These are phyloP conservation scores for Talaromyces atroroseus DNA, from an alignment of 2,329 filamentous ascomycete genomes.

Conservation along the genomic window DNA sequence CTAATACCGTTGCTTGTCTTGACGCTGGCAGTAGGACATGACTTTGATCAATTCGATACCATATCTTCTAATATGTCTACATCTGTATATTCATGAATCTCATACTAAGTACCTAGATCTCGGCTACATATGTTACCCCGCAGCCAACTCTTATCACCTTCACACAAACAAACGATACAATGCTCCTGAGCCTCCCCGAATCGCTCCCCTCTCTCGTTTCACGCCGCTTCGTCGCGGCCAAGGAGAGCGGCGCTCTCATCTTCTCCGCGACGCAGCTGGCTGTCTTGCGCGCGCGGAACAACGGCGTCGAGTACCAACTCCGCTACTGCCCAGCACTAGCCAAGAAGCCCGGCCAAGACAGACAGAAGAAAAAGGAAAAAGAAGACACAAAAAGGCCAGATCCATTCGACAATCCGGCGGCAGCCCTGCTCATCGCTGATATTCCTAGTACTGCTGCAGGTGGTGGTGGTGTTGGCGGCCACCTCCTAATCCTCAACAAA, in stretches of 20 bases:
- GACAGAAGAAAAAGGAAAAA: slow-evolving; percentile 11
- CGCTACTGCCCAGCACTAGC: slow-evolving; percentile 46
- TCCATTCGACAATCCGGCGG: slow-evolving; percentile 41
- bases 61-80: no score
- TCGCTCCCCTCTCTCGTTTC: slow-evolving; percentile 31
- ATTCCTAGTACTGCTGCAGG: slow-evolving; percentile 22
- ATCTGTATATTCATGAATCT: not conserved
- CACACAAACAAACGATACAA: slow-evolving; percentile 17
- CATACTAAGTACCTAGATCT: no score
- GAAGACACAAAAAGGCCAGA: slow-evolving; percentile 28
- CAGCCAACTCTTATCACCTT: no score
- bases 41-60: not conserved
- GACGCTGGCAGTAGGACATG: not conserved
- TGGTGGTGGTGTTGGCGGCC: slow-evolving; percentile 20
- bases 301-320: slow-evolving; percentile 38
- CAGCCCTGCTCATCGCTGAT: slow-evolving; percentile 38
- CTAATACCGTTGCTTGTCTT: not conserved
- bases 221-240: slow-evolving; percentile 31
- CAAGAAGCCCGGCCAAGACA: slow-evolving; percentile 30
- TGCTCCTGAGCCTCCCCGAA: slow-evolving; percentile 35
- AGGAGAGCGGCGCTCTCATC: slow-evolving; percentile 31
- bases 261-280: slow-evolving; percentile 38
- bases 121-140: no score
- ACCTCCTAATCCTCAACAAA: slow-evolving; percentile 44
- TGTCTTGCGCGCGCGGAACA: slow-evolving; percentile 19